Base-by-base conservation (phyloP, 2,329 filamentous ascomycete genomes). In the Trichoderma sp. region DNA sequence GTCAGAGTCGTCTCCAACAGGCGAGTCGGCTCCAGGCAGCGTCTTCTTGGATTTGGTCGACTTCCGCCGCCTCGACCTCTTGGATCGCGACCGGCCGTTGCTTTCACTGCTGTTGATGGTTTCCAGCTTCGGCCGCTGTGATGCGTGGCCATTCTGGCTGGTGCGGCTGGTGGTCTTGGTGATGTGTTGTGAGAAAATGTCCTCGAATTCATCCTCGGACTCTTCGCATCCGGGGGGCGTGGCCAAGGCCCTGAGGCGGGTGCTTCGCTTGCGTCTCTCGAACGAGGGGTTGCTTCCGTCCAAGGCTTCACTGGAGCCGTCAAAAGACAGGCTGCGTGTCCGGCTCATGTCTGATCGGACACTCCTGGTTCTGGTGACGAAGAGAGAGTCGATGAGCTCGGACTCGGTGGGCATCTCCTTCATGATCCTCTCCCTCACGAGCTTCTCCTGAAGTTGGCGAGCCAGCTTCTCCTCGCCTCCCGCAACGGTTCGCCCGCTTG, bases 371-470 rank as follows among this genome's bases (percentile, higher is more conserved):
- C 74, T 71, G 9, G 71, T 71, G 19, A 69, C 70, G 67, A 80
- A 79, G 15, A 80, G 73, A 1, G 77, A 79, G 57, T 80, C 78
- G 61, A 80, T 80, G 55, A 80, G 71, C 67, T 80, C 79, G n/a
- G 73, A 72, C 70, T 82, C 80, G 28, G 81, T 78, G 5, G 73
- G 74, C 65, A 64, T 75, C 69, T 80, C 79, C 30, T 79, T 81
- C 63, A 75, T 78, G 44, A 82, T 72, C 71, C 78, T 82, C 67
- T 81, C 81, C 71, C 80, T 79, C 62, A 80, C 74, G 24, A 81
- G 73, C 72, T 78, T 82, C 69, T 81, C 80, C 17, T 79, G 76
- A 5, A 83, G 76, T 30, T 78, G 65, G 41, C 82, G 77, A 3
- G 79, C 77, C 44, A 84, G 72, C 17, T 77, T 76, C 7, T 77